A percentile compares a stretch with the other conserved stretches of the same genome.
Conservation (phyloP, 495 filamentous ascomycete species). For the Acidomyces sp. region DNA sequence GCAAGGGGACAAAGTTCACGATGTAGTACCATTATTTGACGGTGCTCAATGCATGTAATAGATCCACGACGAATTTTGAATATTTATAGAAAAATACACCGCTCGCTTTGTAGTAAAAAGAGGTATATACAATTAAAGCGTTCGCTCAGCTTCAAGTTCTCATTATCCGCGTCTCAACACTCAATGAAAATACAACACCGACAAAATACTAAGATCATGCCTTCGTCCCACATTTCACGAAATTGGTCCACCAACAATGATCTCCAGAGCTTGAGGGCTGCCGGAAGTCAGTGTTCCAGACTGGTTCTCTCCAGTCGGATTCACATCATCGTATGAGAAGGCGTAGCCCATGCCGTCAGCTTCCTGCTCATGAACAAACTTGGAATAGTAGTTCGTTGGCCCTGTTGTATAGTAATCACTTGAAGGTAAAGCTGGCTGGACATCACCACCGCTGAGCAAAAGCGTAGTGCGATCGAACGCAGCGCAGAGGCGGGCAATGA, state of each 20-base stretch:
- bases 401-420: slow-evolving; percentile 26
- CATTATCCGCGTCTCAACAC: too few species aligned
- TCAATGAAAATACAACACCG: too few species aligned
- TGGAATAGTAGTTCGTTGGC: slow-evolving; percentile 33
- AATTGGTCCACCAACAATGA: slow-evolving; percentile 25
- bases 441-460: slow-evolving; percentile 34
- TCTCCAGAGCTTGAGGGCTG: slow-evolving; percentile 19
- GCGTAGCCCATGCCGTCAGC: slow-evolving; percentile 33
- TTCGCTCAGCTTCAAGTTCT: too few species aligned
- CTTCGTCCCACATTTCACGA: too few species aligned
- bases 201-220: too few species aligned
- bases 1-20: too few species aligned
- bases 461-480: slow-evolving; percentile 35
- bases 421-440: slow-evolving; percentile 26
- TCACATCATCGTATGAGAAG: slow-evolving; percentile 40
- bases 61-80: too few species aligned
- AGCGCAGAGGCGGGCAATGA: slow-evolving; percentile 34
- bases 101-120: too few species aligned
- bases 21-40: too few species aligned
- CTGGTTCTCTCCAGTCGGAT: slow-evolving; percentile 23
- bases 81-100: too few species aligned
- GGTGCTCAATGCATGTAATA: too few species aligned
- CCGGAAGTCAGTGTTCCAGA: slow-evolving; percentile 29
- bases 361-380: slow-evolving; percentile 34
- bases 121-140: too few species aligned